phyloP scores from a whole-genome alignment of 2,329 filamentous ascomycete species.

The Colletotrichum zoysiae region DNA sequence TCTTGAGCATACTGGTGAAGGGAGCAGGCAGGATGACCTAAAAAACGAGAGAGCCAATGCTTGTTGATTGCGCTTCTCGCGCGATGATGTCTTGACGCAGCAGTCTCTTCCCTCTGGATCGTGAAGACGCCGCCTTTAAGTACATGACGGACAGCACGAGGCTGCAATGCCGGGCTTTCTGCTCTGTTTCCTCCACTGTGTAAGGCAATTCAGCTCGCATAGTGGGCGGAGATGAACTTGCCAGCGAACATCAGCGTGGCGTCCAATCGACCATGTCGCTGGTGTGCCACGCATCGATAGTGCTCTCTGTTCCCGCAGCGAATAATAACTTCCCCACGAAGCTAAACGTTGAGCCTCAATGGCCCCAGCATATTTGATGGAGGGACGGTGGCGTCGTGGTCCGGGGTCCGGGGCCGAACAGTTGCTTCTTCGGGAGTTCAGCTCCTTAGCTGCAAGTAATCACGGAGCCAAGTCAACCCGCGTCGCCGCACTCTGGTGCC shows the following conservation, averaged over 20 bases:
- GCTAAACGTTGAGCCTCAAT: not conserved
- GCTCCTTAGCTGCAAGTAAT: conserved; percentile 17
- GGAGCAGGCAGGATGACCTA: not conserved
- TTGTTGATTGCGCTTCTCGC: not conserved
- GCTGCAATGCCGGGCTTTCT: conserved; percentile 6
- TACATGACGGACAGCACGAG: not conserved
- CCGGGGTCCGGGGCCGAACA: conserved; percentile 15
- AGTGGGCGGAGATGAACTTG: conserved; percentile 12
- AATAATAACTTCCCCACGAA: not conserved
- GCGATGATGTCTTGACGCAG: not conserved
- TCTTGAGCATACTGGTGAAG: conserved; percentile 46
- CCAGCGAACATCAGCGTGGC: conserved; percentile 9
- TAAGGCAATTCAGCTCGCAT: conserved; percentile 1
- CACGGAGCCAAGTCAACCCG: conserved; percentile 24
- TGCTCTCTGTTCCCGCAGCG: conserved; percentile 9
- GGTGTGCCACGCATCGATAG: not conserved
- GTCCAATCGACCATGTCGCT: conserved; percentile 9
- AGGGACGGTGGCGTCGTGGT: conserved; percentile 14
- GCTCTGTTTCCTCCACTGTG: not conserved
- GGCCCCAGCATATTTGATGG: not conserved
- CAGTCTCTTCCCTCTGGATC: not conserved
- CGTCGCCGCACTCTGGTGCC: not conserved
- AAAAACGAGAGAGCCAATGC: not conserved
- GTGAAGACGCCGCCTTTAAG: not conserved
- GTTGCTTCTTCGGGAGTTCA: conserved; percentile 25